Percentiles rank a stretch among this genome's conserved stretches.
Conservation (phyloP, 176 grass and related monocot genomes). For the Carex scoparia region DNA sequence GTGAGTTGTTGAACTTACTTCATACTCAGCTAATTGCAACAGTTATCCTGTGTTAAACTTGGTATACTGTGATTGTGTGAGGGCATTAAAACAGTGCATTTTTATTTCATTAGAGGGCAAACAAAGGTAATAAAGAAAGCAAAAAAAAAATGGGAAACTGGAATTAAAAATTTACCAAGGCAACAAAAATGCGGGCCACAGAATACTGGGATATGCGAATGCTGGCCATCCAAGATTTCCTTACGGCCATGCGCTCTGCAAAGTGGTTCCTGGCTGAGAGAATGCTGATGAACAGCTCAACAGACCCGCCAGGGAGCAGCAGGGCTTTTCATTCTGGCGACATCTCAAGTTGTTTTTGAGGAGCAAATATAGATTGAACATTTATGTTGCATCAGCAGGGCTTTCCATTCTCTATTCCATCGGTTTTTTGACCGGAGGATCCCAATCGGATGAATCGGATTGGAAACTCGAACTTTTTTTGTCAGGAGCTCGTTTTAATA, state of each 20-base stretch:
- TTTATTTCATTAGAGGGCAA: neutral
- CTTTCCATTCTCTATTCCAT: too few relatives aligned
- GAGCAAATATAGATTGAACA: conserved; percentile 79
- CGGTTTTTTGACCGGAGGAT: too few relatives aligned
- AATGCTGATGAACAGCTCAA: conserved; percentile 90
- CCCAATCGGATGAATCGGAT: too few relatives aligned
- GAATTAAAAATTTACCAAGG: conserved; percentile 58
- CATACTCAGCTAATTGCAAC: conserved; percentile 91
- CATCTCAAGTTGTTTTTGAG: conserved; percentile 79
- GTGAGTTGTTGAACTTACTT: conserved; percentile 41
- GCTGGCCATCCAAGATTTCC: conserved; percentile 93
- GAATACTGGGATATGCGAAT: conserved; percentile 51
- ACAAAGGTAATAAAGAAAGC: neutral
- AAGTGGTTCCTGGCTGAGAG: conserved; percentile 96
- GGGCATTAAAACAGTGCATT: neutral
- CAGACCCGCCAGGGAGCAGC: conserved; percentile 48
- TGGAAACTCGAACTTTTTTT: too few relatives aligned
- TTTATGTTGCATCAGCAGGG: too few relatives aligned
- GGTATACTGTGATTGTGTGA: neutral
- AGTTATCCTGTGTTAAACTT: neutral
- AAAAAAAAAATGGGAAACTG: neutral
- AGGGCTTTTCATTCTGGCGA: conserved; percentile 63
- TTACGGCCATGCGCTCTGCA: conserved; percentile 89
- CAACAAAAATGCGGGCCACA: conserved; percentile 89
- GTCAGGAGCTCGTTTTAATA: too few relatives aligned